Conservation (phyloP, 1,284 basidiomycete genomes). For the Rhizopogon hawkerae region DNA sequence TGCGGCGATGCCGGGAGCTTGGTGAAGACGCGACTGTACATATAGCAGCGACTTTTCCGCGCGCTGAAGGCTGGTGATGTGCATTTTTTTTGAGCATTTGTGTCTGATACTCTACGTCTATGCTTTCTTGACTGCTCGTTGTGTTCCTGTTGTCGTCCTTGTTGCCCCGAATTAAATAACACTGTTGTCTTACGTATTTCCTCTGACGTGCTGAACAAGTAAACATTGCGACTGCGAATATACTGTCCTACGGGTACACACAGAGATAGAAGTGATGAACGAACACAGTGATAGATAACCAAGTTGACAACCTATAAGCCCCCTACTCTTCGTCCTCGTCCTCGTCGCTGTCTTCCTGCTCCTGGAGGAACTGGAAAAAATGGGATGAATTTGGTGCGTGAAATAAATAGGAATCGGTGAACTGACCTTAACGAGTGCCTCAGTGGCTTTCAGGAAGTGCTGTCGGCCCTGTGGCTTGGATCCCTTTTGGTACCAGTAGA, state of each 20-base stretch:
- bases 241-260: not conserved
- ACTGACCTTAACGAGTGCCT: conserved; percentile 80
- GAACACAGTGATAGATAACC: not conserved
- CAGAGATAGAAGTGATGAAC: not conserved
- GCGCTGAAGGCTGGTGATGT: not conserved
- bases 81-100: not conserved
- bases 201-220: not conserved
- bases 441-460: conserved; percentile 86
- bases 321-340: conserved; percentile 65
- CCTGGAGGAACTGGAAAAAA: conserved; percentile 60
- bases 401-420: conserved; percentile 4
- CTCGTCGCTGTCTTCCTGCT: conserved; percentile 71
- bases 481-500: conserved; percentile 97
- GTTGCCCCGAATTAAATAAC: not conserved
- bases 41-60: not conserved
- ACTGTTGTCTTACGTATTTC: not conserved
- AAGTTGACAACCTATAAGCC: not conserved
- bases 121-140: not conserved
- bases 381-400: not conserved
- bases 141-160: conserved; percentile 7
- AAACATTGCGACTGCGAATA: not conserved
- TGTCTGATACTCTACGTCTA: not conserved
- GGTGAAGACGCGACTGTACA: conserved; percentile 37
- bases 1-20: conserved; percentile 69
- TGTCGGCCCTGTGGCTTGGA: conserved; percentile 91